Base-by-base conservation (phyloP, 257 asterid genomes). In the Anisodus acutangulus region DNA sequence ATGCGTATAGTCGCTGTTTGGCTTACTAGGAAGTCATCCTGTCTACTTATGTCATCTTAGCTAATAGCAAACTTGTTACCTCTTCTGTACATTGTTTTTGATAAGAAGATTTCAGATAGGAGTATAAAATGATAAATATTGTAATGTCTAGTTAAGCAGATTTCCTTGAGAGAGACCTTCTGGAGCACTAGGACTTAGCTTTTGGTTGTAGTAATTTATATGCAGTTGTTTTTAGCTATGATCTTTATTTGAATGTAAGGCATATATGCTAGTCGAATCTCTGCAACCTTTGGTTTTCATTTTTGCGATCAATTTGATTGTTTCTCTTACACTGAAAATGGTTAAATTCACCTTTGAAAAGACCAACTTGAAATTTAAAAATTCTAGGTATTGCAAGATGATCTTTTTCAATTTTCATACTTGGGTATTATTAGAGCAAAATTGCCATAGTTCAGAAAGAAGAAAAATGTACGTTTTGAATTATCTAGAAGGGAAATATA, bases 61-160 rank as follows among this genome's bases (percentile, higher is more conserved):
- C 87, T 90, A 74, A 85, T 81, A 81, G 84, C 74, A 79, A 54
- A 58, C 79, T 80, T 78, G 17, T 80, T 83, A 6, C 82, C 78
- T n/a, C 83, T 85, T 89, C 82, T 94, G 98, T 94, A 94, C 88
- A 93, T 92, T 91, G 89, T 90, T 90, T 41, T 91, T 89, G 92
- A 85, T 88, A 69, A 60, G 80, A 81, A 41, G 66, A 81, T 71
- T 78, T 72, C 15, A 83, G 85, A 69, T 85, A 88, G 91, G 83
- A 79, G 84, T 78, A 57, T 47, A 58, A 86, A 78, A 51, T 63
- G 82, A 85, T 83, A 82, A 49, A 82, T 88, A 86, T 37, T 87
- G 49, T 84, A 82, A 68, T 79, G 86, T 82, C 83, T 83, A 86
- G 84, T 69, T 88, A 79, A 87, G 87, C 86, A 82, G 85, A 83